These are phyloP conservation scores for Globisporangium carolinianum DNA, from an alignment of 352 stramenopile species.

Conservation along the genomic window DNA sequence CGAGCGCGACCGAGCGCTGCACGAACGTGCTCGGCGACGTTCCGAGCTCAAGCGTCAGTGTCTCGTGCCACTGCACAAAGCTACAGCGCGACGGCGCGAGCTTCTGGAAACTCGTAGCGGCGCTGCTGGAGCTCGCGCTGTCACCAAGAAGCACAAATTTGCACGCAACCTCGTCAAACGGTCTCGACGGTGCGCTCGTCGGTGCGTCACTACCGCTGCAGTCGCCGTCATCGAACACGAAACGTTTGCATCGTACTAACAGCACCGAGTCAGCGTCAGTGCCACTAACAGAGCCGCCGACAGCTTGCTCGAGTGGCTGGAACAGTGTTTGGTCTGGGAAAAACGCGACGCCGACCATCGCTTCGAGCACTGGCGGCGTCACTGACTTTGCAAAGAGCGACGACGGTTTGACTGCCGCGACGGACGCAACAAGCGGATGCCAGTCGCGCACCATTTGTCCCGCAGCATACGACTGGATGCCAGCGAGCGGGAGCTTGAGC, in stretches of 20 bases:
- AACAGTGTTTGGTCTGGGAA: constrained; percentile 20
- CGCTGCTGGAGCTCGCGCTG: neutral
- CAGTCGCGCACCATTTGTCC: constrained; percentile 16
- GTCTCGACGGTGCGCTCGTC: neutral
- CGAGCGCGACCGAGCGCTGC: constrained; percentile 13
- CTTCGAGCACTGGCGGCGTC: neutral
- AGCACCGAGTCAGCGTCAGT: neutral
- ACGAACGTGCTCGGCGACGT: constrained; percentile 7
- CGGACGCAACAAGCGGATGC: constrained; percentile 11
- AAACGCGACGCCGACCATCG: constrained; percentile 17
- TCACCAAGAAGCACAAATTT: constrained; percentile 7
- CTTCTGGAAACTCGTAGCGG: constrained; percentile 1
- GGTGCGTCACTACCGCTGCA: too few relatives aligned
- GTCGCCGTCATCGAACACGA: constrained; percentile 2
- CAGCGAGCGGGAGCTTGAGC: constrained; percentile 25
- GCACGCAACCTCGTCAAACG: constrained; percentile 10
- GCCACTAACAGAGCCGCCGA: neutral
- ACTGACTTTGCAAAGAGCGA: constrained; percentile 7
- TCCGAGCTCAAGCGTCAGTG: constrained; percentile 16
- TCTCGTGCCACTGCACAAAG: constrained; percentile 15
- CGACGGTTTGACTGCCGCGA: neutral
- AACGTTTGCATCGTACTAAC: constrained; percentile 4
- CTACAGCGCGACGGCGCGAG: neutral
- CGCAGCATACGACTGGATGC: constrained; percentile 6
- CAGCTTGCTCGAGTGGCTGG: constrained; percentile 2